Evolutionary conservation across 345 rosid species (phyloP).

Genomic region (Ailanthus altissimus): DNA sequence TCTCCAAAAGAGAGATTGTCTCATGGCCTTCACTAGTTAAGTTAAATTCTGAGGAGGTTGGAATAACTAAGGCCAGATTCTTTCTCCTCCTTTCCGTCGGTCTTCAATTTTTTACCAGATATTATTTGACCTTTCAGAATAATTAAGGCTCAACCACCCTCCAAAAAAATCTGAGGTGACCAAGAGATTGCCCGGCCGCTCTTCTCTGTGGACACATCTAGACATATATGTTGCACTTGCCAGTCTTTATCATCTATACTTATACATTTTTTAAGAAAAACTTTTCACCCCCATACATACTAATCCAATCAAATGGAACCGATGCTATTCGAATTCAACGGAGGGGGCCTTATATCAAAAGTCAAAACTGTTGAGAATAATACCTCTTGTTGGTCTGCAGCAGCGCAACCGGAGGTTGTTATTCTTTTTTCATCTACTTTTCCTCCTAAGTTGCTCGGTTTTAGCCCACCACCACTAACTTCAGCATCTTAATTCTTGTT

Average conservation of each 20-base stretch:
- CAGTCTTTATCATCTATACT: neutral
- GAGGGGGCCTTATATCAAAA: neutral
- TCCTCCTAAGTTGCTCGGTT: neutral
- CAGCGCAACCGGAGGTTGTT: constrained; percentile 17
- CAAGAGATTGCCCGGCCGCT: neutral
- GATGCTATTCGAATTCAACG: constrained; percentile 14
- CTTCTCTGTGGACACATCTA: neutral
- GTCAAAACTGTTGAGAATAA: neutral
- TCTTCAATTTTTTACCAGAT: neutral
- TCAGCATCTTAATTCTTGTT: neutral
- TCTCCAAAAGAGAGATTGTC: too few species aligned
- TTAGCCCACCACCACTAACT: neutral
- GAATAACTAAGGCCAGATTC: too few species aligned
- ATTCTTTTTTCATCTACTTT: neutral
- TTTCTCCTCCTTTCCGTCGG: too few species aligned
- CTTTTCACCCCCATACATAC: neutral
- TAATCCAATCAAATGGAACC: constrained; percentile 1
- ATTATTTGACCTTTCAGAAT: neutral
- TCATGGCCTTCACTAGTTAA: neutral
- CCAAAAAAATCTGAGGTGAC: neutral
- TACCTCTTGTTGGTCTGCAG: neutral
- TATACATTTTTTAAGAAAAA: too few species aligned
- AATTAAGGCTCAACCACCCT: neutral
- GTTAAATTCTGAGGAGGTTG: neutral
- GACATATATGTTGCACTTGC: neutral